Evolutionary conservation across 106 monocot genomes (phyloP).

Genomic region (Dioscorea alata): DNA sequence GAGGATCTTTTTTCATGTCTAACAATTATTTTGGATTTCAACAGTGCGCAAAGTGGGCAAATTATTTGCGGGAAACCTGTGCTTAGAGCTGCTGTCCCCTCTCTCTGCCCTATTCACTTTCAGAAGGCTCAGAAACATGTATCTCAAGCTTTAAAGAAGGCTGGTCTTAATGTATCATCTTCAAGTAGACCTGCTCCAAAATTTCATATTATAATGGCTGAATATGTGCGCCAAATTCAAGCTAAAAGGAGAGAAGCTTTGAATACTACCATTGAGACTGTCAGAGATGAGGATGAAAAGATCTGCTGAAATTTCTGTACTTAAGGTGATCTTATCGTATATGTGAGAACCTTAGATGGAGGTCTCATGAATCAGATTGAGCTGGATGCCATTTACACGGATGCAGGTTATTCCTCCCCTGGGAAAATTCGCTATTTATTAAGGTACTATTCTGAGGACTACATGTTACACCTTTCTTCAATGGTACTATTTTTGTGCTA

Average conservation of each 20-base stretch:
- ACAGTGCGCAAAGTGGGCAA: slow-evolving; percentile 31
- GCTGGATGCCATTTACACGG: too few relatives aligned
- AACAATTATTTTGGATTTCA: slow-evolving; percentile 2
- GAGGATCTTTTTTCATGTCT: too few relatives aligned
- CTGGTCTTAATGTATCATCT: slow-evolving; percentile 35
- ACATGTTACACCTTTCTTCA: too few relatives aligned
- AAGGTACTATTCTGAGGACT: too few relatives aligned
- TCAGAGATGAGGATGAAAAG: slow-evolving; percentile 6
- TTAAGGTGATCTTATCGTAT: not conserved
- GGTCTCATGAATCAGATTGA: too few relatives aligned
- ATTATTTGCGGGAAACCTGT: slow-evolving; percentile 54
- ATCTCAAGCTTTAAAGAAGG: slow-evolving; percentile 52
- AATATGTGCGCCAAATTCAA: slow-evolving; percentile 56
- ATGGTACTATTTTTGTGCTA: too few relatives aligned
- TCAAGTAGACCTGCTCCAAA: slow-evolving; percentile 36
- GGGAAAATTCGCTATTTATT: too few relatives aligned
- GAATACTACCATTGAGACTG: not conserved
- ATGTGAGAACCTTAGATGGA: too few relatives aligned
- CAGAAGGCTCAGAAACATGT: slow-evolving; percentile 41
- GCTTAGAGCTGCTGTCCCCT: slow-evolving; percentile 38
- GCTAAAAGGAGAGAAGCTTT: slow-evolving; percentile 33
- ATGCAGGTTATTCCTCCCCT: too few relatives aligned
- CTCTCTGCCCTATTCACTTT: slow-evolving; percentile 50
- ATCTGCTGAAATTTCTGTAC: slow-evolving; percentile 1
- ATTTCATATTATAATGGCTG: slow-evolving; percentile 38